A percentile compares a stretch with the other conserved stretches of the same genome.
Conservation (phyloP, 768 basidiomycete species). For the Lactifluus hygrophoroides region DNA sequence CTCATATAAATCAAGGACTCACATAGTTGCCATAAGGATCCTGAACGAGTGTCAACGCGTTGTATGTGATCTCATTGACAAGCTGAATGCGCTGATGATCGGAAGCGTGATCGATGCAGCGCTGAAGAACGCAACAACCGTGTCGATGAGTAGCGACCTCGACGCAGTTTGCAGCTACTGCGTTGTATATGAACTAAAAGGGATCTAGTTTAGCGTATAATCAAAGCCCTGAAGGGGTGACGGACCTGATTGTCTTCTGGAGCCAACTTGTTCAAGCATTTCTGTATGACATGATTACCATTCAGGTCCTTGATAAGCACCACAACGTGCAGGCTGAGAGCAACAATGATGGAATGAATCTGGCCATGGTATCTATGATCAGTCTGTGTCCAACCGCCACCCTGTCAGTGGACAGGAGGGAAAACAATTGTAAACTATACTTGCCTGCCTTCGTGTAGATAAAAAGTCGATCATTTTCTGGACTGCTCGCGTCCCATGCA, state of each 20-base stretch:
- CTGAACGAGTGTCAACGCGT: slow-evolving; percentile 94
- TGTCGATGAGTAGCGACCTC: slow-evolving; percentile 98
- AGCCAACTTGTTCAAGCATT: slow-evolving; percentile 95
- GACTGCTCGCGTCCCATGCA: slow-evolving; percentile 98
- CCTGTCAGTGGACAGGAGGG: slow-evolving; percentile 45
- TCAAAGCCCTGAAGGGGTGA: neutral
- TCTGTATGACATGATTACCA: slow-evolving; percentile 97
- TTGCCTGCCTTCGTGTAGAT: slow-evolving; percentile 86
- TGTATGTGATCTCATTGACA: slow-evolving; percentile 98
- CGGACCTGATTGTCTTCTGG: slow-evolving; percentile 96
- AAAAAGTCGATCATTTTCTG: slow-evolving; percentile 99
- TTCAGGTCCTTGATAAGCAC: slow-evolving; percentile 98
- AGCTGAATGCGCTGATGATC: slow-evolving; percentile 92
- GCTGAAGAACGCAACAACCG: slow-evolving; percentile 96
- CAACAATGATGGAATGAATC: slow-evolving; percentile 95
- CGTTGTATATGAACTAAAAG: slow-evolving; percentile 92
- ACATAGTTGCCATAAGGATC: slow-evolving; percentile 95
- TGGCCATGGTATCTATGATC: slow-evolving; percentile 78
- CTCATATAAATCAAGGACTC: slow-evolving; percentile 23
- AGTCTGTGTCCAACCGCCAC: slow-evolving; percentile 44
- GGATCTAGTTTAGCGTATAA: neutral
- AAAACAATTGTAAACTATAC: slow-evolving; percentile 31
- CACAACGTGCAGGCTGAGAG: slow-evolving; percentile 94
- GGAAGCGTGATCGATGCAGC: slow-evolving; percentile 97
- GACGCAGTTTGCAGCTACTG: slow-evolving; percentile 96